These are phyloP conservation scores for Yarrowia sp. DNA, from an alignment of 805 yeast species.

Conservation along the genomic window DNA sequence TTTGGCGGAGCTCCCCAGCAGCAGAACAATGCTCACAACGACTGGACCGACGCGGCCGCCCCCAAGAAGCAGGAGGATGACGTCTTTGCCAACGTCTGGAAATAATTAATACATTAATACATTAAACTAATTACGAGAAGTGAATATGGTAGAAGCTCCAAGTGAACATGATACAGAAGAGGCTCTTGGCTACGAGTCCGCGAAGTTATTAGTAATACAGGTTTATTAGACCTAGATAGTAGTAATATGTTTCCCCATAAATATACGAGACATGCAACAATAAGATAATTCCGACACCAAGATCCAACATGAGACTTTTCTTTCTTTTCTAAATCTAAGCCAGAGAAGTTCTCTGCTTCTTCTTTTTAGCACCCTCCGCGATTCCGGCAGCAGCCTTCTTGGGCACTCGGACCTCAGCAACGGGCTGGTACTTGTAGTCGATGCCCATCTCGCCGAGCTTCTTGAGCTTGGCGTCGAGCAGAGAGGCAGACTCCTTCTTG, in stretches of 20 bases:
- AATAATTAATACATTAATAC: constrained; percentile 29
- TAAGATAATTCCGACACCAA: constrained; percentile 21
- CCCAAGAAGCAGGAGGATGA: constrained; percentile 38
- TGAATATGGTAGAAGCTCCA: no score
- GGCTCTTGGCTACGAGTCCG: no score
- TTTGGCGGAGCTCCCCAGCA: constrained; percentile 13
- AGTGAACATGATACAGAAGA: no score
- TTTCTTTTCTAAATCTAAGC: neutral
- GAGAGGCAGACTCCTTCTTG: constrained; percentile 46
- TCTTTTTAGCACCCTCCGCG: constrained; percentile 28
- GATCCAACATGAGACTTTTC: neutral
- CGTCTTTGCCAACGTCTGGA: constrained; percentile 42
- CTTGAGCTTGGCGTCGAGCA: constrained; percentile 47
- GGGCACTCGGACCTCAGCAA: constrained; percentile 20
- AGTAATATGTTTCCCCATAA: constrained; percentile 10
- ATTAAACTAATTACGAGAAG: neutral
- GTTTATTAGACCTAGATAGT: constrained; percentile 25
- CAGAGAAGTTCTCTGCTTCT: constrained; percentile 28
- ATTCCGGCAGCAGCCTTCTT: constrained; percentile 25
- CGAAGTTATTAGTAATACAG: neutral
- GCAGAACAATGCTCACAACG: constrained; percentile 7
- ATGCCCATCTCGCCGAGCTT: constrained; percentile 59
- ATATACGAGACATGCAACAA: constrained; percentile 26
- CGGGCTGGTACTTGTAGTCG: constrained; percentile 42
- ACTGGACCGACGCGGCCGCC: constrained; percentile 23